A percentile compares a stretch with the other conserved stretches of the same genome.
Conservation (phyloP, 495 filamentous ascomycete genomes). For the Monascus purpureus region DNA sequence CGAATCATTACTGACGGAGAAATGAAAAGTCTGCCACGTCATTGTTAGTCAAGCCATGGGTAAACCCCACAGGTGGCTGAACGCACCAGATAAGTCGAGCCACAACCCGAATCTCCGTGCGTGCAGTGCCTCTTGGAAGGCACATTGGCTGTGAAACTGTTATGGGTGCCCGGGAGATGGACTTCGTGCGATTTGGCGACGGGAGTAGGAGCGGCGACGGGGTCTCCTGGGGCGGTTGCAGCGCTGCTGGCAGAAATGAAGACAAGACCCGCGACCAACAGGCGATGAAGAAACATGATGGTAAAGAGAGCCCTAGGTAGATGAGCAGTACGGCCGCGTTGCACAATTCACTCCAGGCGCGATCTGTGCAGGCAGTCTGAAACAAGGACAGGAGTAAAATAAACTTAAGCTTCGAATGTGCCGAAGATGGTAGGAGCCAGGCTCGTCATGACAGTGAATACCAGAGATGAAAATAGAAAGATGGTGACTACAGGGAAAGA, state of each 20-base stretch:
- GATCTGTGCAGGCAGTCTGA: too few species aligned
- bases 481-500: too few species aligned
- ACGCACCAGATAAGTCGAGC: neutral
- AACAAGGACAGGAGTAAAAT: too few species aligned
- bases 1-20: conserved; percentile 22
- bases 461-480: too few species aligned
- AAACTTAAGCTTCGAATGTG: too few species aligned
- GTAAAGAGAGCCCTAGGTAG: too few species aligned
- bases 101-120: neutral
- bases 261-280: neutral
- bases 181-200: conserved; percentile 10
- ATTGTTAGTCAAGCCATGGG: conserved; percentile 1
- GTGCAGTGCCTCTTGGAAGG: conserved; percentile 3
- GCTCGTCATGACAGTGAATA: too few species aligned
- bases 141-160: conserved; percentile 6
- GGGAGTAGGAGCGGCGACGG: conserved; percentile 8
- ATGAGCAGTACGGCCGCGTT: too few species aligned
- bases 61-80: neutral
- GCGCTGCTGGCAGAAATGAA: neutral
- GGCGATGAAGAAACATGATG: neutral
- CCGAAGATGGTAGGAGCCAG: too few species aligned
- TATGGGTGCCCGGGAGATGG: conserved; percentile 12
- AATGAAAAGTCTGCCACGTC: conserved; percentile 19
- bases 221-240: neutral
- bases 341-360: too few species aligned